Base-by-base conservation (phyloP, 495 filamentous ascomycete genomes). In the Aspergillus cavernicola region DNA sequence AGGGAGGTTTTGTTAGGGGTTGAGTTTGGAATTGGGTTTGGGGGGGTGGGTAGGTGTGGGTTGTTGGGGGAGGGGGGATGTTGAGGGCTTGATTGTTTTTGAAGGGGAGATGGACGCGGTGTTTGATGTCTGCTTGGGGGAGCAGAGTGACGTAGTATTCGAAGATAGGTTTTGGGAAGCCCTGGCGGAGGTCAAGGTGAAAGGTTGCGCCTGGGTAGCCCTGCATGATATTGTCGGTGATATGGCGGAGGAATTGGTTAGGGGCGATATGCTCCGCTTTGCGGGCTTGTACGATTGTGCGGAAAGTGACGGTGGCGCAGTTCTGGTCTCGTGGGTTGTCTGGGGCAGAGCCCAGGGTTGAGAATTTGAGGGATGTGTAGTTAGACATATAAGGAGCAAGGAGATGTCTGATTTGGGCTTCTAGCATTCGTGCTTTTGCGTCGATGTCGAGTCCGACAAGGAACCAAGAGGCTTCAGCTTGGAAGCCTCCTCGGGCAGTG, bases 111-210 rank as follows among this genome's bases (percentile, higher is more conserved):
- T 75, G 70, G 13, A 66, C 68, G 7, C 60, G 59, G 50, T 75
- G 72, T 31, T 66, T 64, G 29, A 75, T 53, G 33, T 64, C 67
- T 9, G 53, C 52, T 41, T 76, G 73, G 0, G 69, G 70, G 12
- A 74, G 45, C 22, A 76, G 58, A n/a, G 61, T 70, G 53, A 73
- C 72, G 54, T 70, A 75, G 60, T 74, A 76, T 43, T 73, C 69
- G 40, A 71, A 70, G 6, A 73, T 45, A 4, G 70, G 57, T 11
- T 63, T 63, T 0, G 73, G 73, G 51, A 71, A 63, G 10, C 63
- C 69, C 40, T 64, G 64, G 7, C 73, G 70, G 33, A 66, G 22
- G 52, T 76, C 72, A 18, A 76, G 50, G 43, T 74, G 62, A 53
- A 70, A 70, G 8, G 69, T 73, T 20, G 70, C 73, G 0, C 72